Evolutionary conservation across 257 asterid species (phyloP), one percentile per base, ranked within the genome.

Genomic region (Solanum neorickii): DNA sequence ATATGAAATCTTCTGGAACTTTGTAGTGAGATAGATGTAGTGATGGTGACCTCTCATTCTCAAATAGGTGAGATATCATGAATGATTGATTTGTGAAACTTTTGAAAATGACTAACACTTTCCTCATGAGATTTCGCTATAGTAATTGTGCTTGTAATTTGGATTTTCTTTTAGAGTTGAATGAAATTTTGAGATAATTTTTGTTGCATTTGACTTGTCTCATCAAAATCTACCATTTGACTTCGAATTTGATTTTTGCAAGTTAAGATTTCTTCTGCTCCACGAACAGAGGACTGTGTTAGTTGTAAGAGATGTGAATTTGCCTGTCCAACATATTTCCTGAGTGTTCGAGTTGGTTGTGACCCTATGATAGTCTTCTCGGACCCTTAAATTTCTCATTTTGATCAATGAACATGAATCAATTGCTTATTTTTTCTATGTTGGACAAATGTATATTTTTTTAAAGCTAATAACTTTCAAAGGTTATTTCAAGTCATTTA

Each of bases 191-290:
- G 66, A 59, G 0, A 59, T 0, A 8, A 59, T 20, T 59, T 59
- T 59, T 59, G 0, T 0, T 59, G 5, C 1, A 20, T 59, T 59
- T 20, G 66, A 59, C 3, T 59, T 0, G 12, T 59, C 25, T 20
- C 25, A 8, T 59, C 5, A 59, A 59, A 0, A 20, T 59, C 0
- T 59, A 20, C 0, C 5, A 59, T 59, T 59, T 59, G 25, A 59
- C 12, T 59, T 56, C 1, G 65, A 56, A 0, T 56, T 59, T 59
- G 25, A 59, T 7, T 20, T 59, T 59, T 8, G 0, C 2, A 59
- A 20, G 12, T 59, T 5, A 0, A 52, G 59, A 47, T 13, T 46
- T 5, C 6, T 46, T 46, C 16, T 46, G 5, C 16, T 46, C 16
- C 52, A 46, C 16, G 16, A 46, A 12, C 1, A 46, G 1, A 46